A percentile compares a stretch with the other conserved stretches of the same genome.
Evolutionary conservation across 2,329 filamentous ascomycete species (phyloP).

Genomic region (Venturia oleaginea): DNA sequence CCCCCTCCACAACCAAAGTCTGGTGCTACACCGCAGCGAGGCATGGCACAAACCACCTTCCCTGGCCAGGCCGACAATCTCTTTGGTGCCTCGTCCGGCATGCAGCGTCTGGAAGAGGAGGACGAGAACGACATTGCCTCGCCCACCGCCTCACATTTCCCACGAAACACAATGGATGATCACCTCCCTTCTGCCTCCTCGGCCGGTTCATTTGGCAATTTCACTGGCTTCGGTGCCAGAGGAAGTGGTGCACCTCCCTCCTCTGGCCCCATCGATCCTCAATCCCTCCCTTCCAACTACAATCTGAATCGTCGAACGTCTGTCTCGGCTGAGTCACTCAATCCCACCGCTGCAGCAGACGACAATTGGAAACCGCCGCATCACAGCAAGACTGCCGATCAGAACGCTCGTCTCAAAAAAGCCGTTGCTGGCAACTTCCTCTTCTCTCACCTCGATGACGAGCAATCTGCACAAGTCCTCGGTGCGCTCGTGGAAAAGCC

Average conservation of each 20-base stretch:
- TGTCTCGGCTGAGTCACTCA: constrained; percentile 92
- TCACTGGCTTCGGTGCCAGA: constrained; percentile 23
- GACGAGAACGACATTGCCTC: constrained; percentile 75
- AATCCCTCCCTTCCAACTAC: constrained; percentile 83
- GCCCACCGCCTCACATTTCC: constrained; percentile 50
- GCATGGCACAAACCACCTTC: constrained; percentile 20
- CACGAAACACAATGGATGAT: constrained; percentile 33
- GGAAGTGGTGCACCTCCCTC: constrained; percentile 21
- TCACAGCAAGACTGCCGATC: constrained; percentile 74
- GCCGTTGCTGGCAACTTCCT: constrained; percentile 88
- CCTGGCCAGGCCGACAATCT: constrained; percentile 27
- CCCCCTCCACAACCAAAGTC: neutral
- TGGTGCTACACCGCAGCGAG: neutral
- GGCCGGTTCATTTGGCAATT: constrained; percentile 25
- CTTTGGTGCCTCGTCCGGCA: constrained; percentile 33
- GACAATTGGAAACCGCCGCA: constrained; percentile 86
- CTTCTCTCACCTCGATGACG: constrained; percentile 89
- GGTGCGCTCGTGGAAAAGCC: constrained; percentile 90
- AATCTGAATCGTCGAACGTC: constrained; percentile 90
- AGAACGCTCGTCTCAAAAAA: constrained; percentile 66
- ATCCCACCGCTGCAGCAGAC: constrained; percentile 71
- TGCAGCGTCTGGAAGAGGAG: constrained; percentile 66
- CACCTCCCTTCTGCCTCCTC: constrained; percentile 27
- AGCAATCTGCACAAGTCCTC: constrained; percentile 78
- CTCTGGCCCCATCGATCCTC: constrained; percentile 42